Percentiles rank a stretch among this genome's conserved stretches.
Conservation (phyloP, 768 basidiomycete genomes). For the Pleurotus citrinopileatus region DNA sequence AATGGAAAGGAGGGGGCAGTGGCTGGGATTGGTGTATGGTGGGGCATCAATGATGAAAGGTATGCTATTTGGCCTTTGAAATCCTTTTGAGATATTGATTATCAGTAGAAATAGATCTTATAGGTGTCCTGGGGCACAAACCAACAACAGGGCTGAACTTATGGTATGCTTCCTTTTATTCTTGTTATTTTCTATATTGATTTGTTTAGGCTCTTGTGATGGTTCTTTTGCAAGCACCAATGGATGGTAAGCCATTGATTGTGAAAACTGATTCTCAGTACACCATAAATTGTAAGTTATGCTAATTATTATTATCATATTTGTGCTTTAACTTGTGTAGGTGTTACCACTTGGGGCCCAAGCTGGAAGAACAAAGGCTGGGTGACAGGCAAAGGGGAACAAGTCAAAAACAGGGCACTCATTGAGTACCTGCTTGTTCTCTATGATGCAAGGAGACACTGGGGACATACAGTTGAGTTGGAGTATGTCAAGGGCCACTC, state of each 20-base stretch:
- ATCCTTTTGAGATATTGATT: not conserved
- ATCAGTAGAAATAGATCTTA: slow-evolving; percentile 71
- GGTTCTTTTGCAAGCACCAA: slow-evolving; percentile 71
- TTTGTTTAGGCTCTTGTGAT: slow-evolving; percentile 74
- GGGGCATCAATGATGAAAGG: slow-evolving; percentile 70
- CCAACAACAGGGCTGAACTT: slow-evolving; percentile 87
- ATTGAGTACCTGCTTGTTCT: slow-evolving; percentile 70
- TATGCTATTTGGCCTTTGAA: slow-evolving; percentile 19
- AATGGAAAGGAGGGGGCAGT: slow-evolving; percentile 68
- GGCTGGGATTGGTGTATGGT: slow-evolving; percentile 91
- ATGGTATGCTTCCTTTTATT: slow-evolving; percentile 47
- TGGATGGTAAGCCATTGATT: slow-evolving; percentile 49
- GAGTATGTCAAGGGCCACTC: slow-evolving; percentile 78
- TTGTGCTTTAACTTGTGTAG: slow-evolving; percentile 33
- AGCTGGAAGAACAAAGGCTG: slow-evolving; percentile 64
- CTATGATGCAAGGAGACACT: slow-evolving; percentile 46
- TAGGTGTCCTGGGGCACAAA: slow-evolving; percentile 78
- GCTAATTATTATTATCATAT: not conserved
- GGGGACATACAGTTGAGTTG: slow-evolving; percentile 57
- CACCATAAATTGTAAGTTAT: slow-evolving; percentile 65
- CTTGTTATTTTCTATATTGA: not conserved
- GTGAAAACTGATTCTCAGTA: slow-evolving; percentile 89
- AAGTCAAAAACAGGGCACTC: slow-evolving; percentile 71
- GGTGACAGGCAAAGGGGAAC: slow-evolving; percentile 39
- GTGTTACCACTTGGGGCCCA: slow-evolving; percentile 63